These are phyloP conservation scores for Pythium aphanidermatum DNA, from an alignment of 352 stramenopile genomes.

Conservation along the genomic window DNA sequence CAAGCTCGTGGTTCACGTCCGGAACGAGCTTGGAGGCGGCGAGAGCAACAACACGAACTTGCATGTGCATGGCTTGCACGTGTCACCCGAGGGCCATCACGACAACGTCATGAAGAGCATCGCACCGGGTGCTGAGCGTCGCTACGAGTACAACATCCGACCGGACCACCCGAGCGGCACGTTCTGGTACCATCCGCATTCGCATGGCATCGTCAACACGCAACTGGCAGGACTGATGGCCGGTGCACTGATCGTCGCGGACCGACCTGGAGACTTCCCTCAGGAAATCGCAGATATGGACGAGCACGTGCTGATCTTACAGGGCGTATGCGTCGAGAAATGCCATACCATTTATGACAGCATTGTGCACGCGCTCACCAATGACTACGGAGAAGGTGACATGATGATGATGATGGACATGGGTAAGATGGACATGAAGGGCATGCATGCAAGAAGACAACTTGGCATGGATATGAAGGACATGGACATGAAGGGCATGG, in stretches of 20 bases:
- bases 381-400: slow-evolving; percentile 29
- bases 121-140: slow-evolving; percentile 29
- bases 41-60: slow-evolving; percentile 60
- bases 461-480: slow-evolving; percentile 16
- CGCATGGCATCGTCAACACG: slow-evolving; percentile 67
- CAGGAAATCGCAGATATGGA: slow-evolving; percentile 46
- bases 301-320: slow-evolving; percentile 58
- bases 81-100: slow-evolving; percentile 38
- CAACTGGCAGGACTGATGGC: slow-evolving; percentile 74
- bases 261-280: slow-evolving; percentile 51
- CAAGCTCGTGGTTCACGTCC: slow-evolving; percentile 45
- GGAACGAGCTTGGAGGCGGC: slow-evolving; percentile 44
- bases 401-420: slow-evolving; percentile 19
- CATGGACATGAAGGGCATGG: slow-evolving; percentile 7
- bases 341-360: slow-evolving; percentile 58
- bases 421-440: slow-evolving; percentile 6
- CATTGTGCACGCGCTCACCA: slow-evolving; percentile 50
- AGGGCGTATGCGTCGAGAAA: slow-evolving; percentile 62
- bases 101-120: slow-evolving; percentile 67
- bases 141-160: slow-evolving; percentile 67
- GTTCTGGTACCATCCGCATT: slow-evolving; percentile 81
- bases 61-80: slow-evolving; percentile 68
- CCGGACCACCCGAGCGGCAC: slow-evolving; percentile 60
- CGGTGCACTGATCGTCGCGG: slow-evolving; percentile 52
- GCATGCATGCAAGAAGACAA: too few relatives aligned